Percentiles rank a stretch among this genome's conserved stretches.
Evolutionary conservation across 2,329 filamentous ascomycete species (phyloP).

Genomic region (Beauveria caledonica): DNA sequence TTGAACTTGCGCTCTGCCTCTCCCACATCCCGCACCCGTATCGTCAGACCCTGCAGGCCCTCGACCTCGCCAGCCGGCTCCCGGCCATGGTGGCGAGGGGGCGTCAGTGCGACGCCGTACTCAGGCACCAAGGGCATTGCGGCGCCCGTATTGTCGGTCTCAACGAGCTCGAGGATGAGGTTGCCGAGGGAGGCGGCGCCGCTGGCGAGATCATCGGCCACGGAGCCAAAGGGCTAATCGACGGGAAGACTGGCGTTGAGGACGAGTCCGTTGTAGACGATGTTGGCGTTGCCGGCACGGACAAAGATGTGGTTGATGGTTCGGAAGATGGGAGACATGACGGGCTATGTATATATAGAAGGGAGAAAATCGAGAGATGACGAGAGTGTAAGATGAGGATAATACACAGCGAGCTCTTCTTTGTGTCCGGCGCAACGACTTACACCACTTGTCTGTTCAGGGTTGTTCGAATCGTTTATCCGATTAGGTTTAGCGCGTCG

Average conservation of each 20-base stretch:
- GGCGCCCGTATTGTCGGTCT: neutral
- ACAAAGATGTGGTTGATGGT: constrained; percentile 5
- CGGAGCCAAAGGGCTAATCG: constrained; percentile 1
- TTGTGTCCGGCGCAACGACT: neutral
- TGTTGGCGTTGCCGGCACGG: neutral
- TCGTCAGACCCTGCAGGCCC: neutral
- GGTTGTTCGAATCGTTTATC: constrained; percentile 3
- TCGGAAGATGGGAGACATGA: neutral
- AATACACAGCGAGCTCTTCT: neutral
- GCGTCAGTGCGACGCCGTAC: constrained; percentile 1
- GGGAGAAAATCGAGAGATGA: no score
- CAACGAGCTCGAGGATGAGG: constrained; percentile 6
- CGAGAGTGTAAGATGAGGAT: neutral
- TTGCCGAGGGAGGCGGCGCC: constrained; percentile 2
- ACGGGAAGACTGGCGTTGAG: neutral
- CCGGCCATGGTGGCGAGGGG: neutral
- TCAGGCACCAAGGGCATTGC: neutral
- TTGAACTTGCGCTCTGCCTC: neutral
- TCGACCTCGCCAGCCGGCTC: constrained; percentile 3
- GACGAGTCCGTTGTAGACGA: constrained; percentile 1
- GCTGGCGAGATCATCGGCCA: neutral
- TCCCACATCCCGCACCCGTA: neutral
- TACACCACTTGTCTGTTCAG: neutral
- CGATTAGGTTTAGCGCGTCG: neutral
- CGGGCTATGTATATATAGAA: neutral